Base-by-base conservation (phyloP, 2,329 filamentous ascomycete genomes). In the Fusarium continuum region DNA sequence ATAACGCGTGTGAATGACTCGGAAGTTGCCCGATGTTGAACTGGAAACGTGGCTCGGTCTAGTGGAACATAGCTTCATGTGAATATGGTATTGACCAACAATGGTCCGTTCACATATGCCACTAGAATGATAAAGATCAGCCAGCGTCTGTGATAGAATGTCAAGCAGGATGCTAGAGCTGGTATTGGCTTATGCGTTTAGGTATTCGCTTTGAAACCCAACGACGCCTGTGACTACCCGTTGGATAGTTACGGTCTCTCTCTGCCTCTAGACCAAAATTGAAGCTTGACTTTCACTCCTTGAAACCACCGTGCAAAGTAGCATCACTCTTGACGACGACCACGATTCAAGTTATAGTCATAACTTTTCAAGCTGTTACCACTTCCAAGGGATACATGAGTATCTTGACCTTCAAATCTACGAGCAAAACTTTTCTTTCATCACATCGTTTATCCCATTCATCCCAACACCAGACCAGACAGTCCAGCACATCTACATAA, bases 401-500 rank as follows among this genome's bases (percentile, higher is more conserved):
- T 19, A 8, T 10, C 51, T 25, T 16, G 16, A 35, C 4, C 22
- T 28, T 23, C 20, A 23, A 65, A 23, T 38, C n/a, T 16, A 19
- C 48, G 66, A 55, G 16, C 52, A 54, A 55, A 63, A 51, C 40
- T 59, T 65, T 65, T 59, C 32, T 41, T 53, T 64, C 62, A 10
- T 59, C 43, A n/a, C 53, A 35, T 65, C 53, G 6, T 55, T 40
- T 40, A 47, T 48, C 35, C 41, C 16, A 19, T 23, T 35, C 41
- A 32, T 44, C 26, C 16, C 20, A 6, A 8, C 19, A 16, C n/a
- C 16, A 35, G 20, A 44, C 14, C n/a, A n/a, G n/a, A n/a, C n/a
- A n/a, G n/a, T n/a, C n/a, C n/a, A n/a, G n/a, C n/a, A n/a, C n/a
- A 31, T 51, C 51, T 70, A 91, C 88, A 92, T 91, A 70, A 91